Percentiles rank a stretch among this genome's conserved stretches.
Conservation (phyloP, 805 yeast genomes). For the Vanderwaltozyma verrucispora region DNA sequence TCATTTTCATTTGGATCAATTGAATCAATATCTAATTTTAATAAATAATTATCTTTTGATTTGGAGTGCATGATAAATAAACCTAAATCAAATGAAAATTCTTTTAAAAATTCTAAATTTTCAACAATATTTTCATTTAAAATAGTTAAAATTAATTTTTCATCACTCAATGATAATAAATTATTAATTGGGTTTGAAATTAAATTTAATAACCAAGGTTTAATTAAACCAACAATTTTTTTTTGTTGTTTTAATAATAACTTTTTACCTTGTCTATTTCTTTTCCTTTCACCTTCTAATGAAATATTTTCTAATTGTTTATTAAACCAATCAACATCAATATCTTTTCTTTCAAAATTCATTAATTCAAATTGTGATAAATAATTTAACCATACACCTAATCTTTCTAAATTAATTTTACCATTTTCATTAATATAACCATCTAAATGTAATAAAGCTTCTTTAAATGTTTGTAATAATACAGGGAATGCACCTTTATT, state of each 20-base stretch:
- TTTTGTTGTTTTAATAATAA: constrained; percentile 63
- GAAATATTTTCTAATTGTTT: constrained; percentile 68
- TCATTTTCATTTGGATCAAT: constrained; percentile 55
- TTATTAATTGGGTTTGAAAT: not conserved
- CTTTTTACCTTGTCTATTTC: constrained; percentile 55
- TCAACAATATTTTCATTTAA: constrained; percentile 29
- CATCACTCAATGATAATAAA: constrained; percentile 1
- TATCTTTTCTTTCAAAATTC: constrained; percentile 72
- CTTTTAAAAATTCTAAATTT: constrained; percentile 51
- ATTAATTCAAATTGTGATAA: constrained; percentile 73
- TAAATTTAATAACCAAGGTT: constrained; percentile 34
- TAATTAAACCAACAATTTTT: constrained; percentile 49
- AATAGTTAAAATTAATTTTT: constrained; percentile 7
- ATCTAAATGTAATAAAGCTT: constrained; percentile 58
- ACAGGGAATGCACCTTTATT: constrained; percentile 97
- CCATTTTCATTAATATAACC: constrained; percentile 85
- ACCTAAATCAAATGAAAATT: constrained; percentile 57
- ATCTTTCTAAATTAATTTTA: constrained; percentile 60
- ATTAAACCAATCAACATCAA: constrained; percentile 89
- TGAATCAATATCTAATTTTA: constrained; percentile 65
- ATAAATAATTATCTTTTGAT: constrained; percentile 44
- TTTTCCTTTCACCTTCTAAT: constrained; percentile 56
- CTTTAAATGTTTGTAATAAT: constrained; percentile 77
- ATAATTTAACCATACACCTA: constrained; percentile 65
- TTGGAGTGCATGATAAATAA: constrained; percentile 55